These are phyloP conservation scores for Ceriops tagal DNA, from an alignment of 345 rosid species.

Conservation along the genomic window DNA sequence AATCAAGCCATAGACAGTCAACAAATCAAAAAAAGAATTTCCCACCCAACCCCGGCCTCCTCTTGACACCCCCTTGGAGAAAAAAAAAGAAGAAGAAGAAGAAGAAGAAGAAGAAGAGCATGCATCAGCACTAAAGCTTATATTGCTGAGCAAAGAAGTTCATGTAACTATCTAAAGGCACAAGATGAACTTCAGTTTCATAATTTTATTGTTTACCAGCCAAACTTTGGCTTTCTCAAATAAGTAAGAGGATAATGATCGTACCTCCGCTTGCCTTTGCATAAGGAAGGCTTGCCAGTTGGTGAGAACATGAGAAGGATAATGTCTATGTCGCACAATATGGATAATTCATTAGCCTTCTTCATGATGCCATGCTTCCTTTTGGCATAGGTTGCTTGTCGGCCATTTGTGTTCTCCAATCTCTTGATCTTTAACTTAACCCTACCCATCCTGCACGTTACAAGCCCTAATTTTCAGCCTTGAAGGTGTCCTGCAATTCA, in stretches of 20 bases:
- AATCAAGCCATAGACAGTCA: too few species aligned
- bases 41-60: too few species aligned
- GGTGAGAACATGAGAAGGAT: conserved; percentile 85
- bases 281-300: conserved; percentile 57
- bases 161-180: too few species aligned
- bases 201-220: neutral
- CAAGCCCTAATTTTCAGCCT: neutral
- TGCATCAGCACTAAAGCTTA: too few species aligned
- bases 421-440: conserved; percentile 77
- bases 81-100: too few species aligned
- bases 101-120: too few species aligned
- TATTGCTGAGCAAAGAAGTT: too few species aligned
- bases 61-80: too few species aligned
- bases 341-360: conserved; percentile 72
- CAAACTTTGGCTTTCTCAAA: neutral
- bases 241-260: neutral
- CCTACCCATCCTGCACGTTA: conserved; percentile 69
- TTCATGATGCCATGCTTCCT: conserved; percentile 78
- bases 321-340: conserved; percentile 67
- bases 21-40: too few species aligned
- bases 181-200: neutral
- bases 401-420: conserved; percentile 64
- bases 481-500: neutral
- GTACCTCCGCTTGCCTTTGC: conserved; percentile 60
- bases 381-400: conserved; percentile 72